Base-by-base conservation (phyloP, 176 grass and related monocot species). In the Eleusine indica region DNA sequence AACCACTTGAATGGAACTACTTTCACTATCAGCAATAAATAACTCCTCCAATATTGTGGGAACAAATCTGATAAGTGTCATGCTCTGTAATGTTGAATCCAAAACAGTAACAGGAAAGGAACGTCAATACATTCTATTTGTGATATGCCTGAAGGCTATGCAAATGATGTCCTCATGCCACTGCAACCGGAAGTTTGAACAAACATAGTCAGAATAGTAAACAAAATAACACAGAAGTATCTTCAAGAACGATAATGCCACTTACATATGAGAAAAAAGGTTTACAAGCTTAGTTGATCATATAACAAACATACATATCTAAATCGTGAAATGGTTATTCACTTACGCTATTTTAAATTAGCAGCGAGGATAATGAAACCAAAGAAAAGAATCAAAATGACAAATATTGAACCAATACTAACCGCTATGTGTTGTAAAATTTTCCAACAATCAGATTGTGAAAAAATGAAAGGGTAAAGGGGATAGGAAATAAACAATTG, bases 11-110 rank as follows among this genome's bases (percentile, higher is more conserved):
- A 98, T 94, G 61, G 96, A 98, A 85, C 96, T 95, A 79, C 93
- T 98, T 89, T 98, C 96, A 87, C 96, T 98, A 83, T 98, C 96
- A 85, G 93, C 96, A 83, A 98, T 82, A 88, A 90, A 90, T 68
- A 93, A 71, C 74, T 95, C 89, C 87, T 90, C 76, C 70, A 86
- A 87, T 88, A 84, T 93, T 95, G 87, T 68, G 62, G 14, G 2
- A 80, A 81, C 68, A 83, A 69, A 73, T 77, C 53, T 16, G 49
- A 17, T 75, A 60, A 91, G 74, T 87, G 83, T 42, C 80, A 30
- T 68, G 70, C 47, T 68, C 25, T 25, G 30, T 83, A 35, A 22
- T 42, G 54, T 86, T 21, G 61, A 58, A 83, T 30, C 32, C 81
- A 7, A 57, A 80, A 66, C n/a, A 66, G 9, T 35, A 85, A n/a